Percentiles rank a stretch among this genome's conserved stretches.
These are phyloP conservation scores for Mentha longifolia DNA, from an alignment of 257 asterid genomes.

Conservation along the genomic window DNA sequence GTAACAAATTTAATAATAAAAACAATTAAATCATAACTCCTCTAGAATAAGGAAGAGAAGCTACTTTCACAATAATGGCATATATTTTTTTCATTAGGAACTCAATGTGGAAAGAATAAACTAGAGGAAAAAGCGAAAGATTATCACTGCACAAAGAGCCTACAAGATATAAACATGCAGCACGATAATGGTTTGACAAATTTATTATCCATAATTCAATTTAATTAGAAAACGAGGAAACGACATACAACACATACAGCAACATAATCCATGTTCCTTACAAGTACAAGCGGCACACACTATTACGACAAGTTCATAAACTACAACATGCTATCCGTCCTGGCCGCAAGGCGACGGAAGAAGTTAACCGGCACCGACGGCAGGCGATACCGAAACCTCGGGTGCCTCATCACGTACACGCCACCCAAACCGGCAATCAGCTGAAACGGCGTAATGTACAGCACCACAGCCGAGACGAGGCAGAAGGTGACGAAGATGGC, in stretches of 20 bases:
- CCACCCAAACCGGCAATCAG: constrained; percentile 72
- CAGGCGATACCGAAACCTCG: constrained; percentile 74
- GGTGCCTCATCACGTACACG: constrained; percentile 85
- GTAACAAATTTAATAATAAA: too few relatives aligned
- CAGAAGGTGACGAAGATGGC: constrained; percentile 81
- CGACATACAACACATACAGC: too few relatives aligned
- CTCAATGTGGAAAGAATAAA: not conserved
- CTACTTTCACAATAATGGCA: too few relatives aligned
- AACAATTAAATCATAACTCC: not conserved
- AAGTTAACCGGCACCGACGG: constrained; percentile 79
- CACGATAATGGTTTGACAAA: constrained; percentile 18
- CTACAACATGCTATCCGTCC: constrained; percentile 74
- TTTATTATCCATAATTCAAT: not conserved
- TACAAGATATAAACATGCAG: not conserved
- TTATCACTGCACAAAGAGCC: too few relatives aligned
- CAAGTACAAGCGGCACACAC: not conserved
- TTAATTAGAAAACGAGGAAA: constrained; percentile 3
- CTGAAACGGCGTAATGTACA: constrained; percentile 88
- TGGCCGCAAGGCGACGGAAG: constrained; percentile 79
- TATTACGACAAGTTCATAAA: not conserved
- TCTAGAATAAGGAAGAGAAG: too few relatives aligned
- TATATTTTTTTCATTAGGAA: not conserved
- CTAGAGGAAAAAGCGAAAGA: not conserved
- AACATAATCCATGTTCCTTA: not conserved
- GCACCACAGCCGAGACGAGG: constrained; percentile 64